Base-by-base conservation (phyloP, 1,139 yeast genomes). In the Yamadazyma sp. region DNA sequence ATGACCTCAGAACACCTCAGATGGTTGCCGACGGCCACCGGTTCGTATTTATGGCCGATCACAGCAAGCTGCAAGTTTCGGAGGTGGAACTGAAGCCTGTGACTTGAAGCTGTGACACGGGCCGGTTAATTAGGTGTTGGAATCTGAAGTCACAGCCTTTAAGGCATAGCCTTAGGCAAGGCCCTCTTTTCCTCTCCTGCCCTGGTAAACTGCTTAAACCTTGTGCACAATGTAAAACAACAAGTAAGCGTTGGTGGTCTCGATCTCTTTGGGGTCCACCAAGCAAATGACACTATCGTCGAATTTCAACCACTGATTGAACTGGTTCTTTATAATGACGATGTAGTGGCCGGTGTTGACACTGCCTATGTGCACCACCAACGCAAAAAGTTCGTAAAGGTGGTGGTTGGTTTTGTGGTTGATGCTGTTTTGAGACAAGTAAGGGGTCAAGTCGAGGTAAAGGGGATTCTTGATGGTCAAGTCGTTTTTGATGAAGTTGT, bases 291-390 rank as follows among this genome's bases (percentile, higher is more conserved):
- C 80, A 18, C 94, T 82, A 62, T 92, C 98, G 58, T 92, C 96
- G 59, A 89, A 91, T 58, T 80, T 83, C 56, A 84, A 84, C 98
- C 98, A 92, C 54, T 75, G 65, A 14, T 91, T 89, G 34, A 77
- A 75, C 15, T 79, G 70, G 47, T 75, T 79, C 57, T 89, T 91
- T 46, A 87, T 75, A 51, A 83, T 76, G 17, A 94, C 86, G 14
- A 91, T 77, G 58, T 92, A 92, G 62, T 92, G 98, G 10, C 98
- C 98, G 1, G 97, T 92, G 56, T 88, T 87, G 5, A 91, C 94
- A 18, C 92, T 82, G 1, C 98, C 98, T 34, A 81, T 81, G 59
- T 92, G 98, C 53, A 91, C 81, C 9, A 92, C 83, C 30, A 89
- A 79, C 1, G 94, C 96, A 62, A 83, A 87, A 34, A 92, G 70